Percentiles rank a stretch among this genome's conserved stretches.
Evolutionary conservation across 2,329 filamentous ascomycete genomes (phyloP).

Genomic region (Elsinoe ampelina): DNA sequence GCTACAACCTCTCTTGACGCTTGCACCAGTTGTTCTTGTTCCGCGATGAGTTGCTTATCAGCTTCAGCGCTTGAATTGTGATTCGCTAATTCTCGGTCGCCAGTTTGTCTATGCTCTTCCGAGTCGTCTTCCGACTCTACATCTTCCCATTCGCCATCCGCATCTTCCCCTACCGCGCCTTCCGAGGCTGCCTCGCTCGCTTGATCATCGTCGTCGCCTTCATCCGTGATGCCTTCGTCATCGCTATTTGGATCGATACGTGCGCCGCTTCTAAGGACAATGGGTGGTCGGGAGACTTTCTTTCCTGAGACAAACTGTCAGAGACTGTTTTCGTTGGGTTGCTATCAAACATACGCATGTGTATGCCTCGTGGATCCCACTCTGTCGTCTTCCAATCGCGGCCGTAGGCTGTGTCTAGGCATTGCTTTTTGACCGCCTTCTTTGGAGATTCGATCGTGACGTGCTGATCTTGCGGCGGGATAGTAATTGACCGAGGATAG

Average conservation of each 20-base stretch:
- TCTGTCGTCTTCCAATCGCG: constrained; percentile 10
- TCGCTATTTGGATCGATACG: constrained; percentile 10
- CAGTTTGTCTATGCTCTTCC: not conserved
- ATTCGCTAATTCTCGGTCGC: not conserved
- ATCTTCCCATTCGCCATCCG: constrained; percentile 21
- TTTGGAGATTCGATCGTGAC: constrained; percentile 25
- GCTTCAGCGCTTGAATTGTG: no score
- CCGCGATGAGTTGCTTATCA: no score
- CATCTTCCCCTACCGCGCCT: not conserved
- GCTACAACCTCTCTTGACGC: not conserved
- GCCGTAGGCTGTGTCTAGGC: constrained; percentile 22
- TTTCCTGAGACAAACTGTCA: constrained; percentile 12
- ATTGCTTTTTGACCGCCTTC: constrained; percentile 38
- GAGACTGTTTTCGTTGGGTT: not conserved
- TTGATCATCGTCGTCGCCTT: constrained; percentile 18
- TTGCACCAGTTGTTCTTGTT: no score
- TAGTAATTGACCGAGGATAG: not conserved
- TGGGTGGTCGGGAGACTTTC: constrained; percentile 2
- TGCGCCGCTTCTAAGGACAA: constrained; percentile 10
- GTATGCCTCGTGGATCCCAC: constrained; percentile 10
- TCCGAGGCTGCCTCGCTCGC: constrained; percentile 5
- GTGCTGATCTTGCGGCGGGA: not conserved
- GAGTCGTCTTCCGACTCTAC: constrained; percentile 17
- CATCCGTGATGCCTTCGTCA: not conserved
- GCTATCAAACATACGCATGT: constrained; percentile 7